Conservation (phyloP, 805 yeast species). For the Yamadazyma nakazawae region DNA sequence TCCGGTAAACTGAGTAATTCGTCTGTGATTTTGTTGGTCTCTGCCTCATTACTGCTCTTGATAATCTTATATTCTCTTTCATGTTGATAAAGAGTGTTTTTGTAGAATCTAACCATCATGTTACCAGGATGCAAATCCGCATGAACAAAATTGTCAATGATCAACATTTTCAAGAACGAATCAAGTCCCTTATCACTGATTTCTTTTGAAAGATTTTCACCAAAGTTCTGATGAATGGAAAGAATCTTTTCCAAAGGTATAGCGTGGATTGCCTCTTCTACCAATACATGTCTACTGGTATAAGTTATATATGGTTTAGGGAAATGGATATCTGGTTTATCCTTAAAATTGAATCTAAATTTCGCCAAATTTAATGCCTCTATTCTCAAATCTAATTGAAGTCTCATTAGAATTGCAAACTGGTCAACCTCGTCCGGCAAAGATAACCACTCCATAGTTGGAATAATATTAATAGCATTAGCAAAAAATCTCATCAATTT, state of each 20-base stretch:
- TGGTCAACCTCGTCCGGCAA: constrained; percentile 92
- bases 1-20: constrained; percentile 35
- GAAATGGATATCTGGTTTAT: constrained; percentile 61
- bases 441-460: constrained; percentile 97
- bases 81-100: constrained; percentile 43
- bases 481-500: constrained; percentile 85
- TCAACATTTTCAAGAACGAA: constrained; percentile 88
- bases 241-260: constrained; percentile 75
- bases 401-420: constrained; percentile 77
- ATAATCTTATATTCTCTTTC: constrained; percentile 41
- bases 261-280: constrained; percentile 84
- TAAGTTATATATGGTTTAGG: constrained; percentile 70
- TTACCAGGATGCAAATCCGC: constrained; percentile 98
- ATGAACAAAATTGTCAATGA: constrained; percentile 90
- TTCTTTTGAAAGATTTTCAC: constrained; percentile 58
- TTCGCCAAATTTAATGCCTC: constrained; percentile 78
- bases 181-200: constrained; percentile 82
- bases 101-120: constrained; percentile 71
- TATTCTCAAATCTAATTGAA: constrained; percentile 85
- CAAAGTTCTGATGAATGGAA: constrained; percentile 41
- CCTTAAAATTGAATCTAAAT: constrained; percentile 67
- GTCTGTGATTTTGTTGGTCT: constrained; percentile 44
- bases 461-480: constrained; percentile 59
- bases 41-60: constrained; percentile 42
- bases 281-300: constrained; percentile 68